phyloP scores from a whole-genome alignment of 768 basidiomycete genomes.

The Trametes cingulata region DNA sequence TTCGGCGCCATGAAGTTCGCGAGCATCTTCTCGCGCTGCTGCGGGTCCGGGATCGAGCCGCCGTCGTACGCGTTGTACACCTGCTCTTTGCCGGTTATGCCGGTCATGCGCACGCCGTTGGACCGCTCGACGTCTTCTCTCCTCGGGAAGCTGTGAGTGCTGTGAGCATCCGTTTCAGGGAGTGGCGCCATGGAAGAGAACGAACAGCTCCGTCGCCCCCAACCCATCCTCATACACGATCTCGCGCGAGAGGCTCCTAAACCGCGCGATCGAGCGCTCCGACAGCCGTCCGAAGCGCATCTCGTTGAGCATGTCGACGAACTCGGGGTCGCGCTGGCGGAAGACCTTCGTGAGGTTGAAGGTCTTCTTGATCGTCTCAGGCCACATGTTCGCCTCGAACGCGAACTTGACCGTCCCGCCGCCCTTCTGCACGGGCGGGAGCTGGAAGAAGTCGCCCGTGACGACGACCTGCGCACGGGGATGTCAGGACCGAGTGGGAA shows the following conservation, averaged over 20 bases:
- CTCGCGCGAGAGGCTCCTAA: constrained; percentile 67
- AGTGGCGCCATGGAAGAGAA: not conserved
- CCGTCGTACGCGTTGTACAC: constrained; percentile 63
- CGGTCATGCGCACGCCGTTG: constrained; percentile 67
- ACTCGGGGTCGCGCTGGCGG: constrained; percentile 78
- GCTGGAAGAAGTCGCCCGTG: constrained; percentile 97
- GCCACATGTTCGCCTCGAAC: constrained; percentile 87
- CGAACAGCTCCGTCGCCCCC: constrained; percentile 88
- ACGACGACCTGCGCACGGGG: constrained; percentile 64
- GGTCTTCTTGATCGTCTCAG: constrained; percentile 67
- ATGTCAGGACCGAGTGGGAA: not conserved
- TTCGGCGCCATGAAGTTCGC: constrained; percentile 89
- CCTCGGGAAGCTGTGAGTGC: constrained; percentile 71
- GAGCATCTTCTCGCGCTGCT: constrained; percentile 75
- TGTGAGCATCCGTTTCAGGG: not conserved
- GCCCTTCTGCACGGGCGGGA: constrained; percentile 85
- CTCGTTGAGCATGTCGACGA: constrained; percentile 96
- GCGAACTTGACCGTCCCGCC: constrained; percentile 72
- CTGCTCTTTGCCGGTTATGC: constrained; percentile 53
- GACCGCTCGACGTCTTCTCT: constrained; percentile 90
- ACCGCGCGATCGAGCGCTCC: constrained; percentile 62
- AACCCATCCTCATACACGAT: constrained; percentile 80
- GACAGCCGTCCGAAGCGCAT: constrained; percentile 90
- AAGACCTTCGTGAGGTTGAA: constrained; percentile 97
- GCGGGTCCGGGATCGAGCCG: constrained; percentile 52